Conservation (phyloP, 106 monocot species). For the Agapanthus africanus region DNA sequence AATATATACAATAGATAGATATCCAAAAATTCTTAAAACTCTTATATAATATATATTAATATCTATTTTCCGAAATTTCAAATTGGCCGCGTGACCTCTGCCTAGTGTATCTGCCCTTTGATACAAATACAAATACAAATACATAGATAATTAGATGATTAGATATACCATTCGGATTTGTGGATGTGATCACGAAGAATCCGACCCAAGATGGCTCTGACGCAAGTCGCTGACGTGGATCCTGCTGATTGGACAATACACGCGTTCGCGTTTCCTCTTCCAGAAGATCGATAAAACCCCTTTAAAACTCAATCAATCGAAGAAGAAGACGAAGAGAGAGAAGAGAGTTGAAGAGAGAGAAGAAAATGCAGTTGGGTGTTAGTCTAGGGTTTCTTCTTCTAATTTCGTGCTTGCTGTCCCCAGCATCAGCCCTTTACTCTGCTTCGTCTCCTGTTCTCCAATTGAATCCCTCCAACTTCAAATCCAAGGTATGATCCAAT, state of each 20-base stretch:
- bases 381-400: conserved; percentile 8
- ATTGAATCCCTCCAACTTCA: conserved; percentile 89
- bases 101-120: no score
- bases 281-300: neutral
- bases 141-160: no score
- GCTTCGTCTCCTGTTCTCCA: conserved; percentile 88
- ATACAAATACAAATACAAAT: no score
- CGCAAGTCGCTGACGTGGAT: neutral
- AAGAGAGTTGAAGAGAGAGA: neutral
- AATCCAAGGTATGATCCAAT: conserved; percentile 58
- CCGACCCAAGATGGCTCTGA: neutral
- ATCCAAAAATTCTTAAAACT: no score
- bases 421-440: conserved; percentile 64
- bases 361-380: neutral
- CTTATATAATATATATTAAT: no score
- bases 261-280: neutral
- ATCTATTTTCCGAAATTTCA: no score
- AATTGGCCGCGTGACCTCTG: no score
- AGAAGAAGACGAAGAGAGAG: neutral
- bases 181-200: no score
- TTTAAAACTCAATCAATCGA: neutral
- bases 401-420: conserved; percentile 8
- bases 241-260: conserved; percentile 2
- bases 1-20: no score
- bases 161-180: no score